A percentile compares a stretch with the other conserved stretches of the same genome.
Evolutionary conservation across 78 protist genomes (phyloP).

Genomic region (Isochrysis galbana): DNA sequence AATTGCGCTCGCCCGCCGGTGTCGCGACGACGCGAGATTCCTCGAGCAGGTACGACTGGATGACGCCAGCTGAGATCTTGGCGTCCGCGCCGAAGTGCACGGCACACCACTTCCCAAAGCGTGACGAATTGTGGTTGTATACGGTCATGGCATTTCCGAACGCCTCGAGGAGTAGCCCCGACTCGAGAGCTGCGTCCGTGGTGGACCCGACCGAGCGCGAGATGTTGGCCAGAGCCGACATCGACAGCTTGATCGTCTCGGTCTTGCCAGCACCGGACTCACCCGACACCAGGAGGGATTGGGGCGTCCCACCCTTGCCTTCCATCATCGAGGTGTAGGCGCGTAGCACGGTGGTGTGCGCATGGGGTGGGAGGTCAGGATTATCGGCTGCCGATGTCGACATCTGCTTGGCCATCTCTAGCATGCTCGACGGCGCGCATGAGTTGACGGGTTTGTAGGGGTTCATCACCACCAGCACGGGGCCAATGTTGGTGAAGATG

Average conservation of each 20-base stretch:
- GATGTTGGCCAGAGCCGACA: constrained; percentile 8
- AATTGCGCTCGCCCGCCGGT: constrained; percentile 84
- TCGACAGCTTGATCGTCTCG: constrained; percentile 56
- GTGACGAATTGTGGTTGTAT: constrained; percentile 27
- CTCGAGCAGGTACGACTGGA: constrained; percentile 68
- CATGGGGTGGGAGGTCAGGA: constrained; percentile 1
- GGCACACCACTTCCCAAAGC: constrained; percentile 38
- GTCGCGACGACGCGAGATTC: constrained; percentile 85
- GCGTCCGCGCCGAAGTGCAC: constrained; percentile 4
- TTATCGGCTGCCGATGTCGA: background rate
- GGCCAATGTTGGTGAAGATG: constrained; percentile 30
- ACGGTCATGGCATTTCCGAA: constrained; percentile 21
- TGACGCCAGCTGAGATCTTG: constrained; percentile 36
- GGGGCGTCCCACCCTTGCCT: background rate
- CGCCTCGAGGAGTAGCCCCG: constrained; percentile 70
- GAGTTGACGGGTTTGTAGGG: constrained; percentile 29
- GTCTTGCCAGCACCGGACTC: constrained; percentile 96
- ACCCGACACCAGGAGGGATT: constrained; percentile 79
- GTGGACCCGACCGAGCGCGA: background rate
- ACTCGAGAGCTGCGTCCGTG: constrained; percentile 76
- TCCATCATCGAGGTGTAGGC: constrained; percentile 2
- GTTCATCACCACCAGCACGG: constrained; percentile 48
- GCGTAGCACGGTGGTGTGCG: background rate
- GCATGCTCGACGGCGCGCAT: background rate
- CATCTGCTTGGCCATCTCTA: background rate